Evolutionary conservation across 495 filamentous ascomycete species (phyloP), one percentile per base, ranked within the genome.

Genomic region (Amphirosellinia nigrospora): DNA sequence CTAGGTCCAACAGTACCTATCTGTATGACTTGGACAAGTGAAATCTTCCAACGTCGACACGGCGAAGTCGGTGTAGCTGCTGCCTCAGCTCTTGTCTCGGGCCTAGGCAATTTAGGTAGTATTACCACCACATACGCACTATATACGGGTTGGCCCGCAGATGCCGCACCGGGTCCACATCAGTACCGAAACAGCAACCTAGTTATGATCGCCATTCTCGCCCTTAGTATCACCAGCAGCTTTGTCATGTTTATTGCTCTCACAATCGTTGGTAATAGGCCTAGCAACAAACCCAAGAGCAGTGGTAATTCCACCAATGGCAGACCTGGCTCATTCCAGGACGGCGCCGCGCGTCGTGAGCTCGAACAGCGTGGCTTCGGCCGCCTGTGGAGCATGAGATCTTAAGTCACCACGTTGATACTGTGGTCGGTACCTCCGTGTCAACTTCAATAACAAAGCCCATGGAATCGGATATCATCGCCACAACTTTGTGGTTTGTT

Each of bases 11-110:
- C 94, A 3, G 94, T 97, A 3, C 94, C 94, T 48, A 93, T 93
- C 77, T 93, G 90, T 75, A 97, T 97, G 93, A 90, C 93, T 66
- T 97, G 94, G 94, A 94, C 94, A 8, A 91, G 88, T 69, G 92
- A 96, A 79, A 91, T 96, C 69, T 97, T 97, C 84, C 94, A 97
- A 78, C 88, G 85, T 23, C 90, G 94, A 4, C 93, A 97, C 74
- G 92, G 94, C 38, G 94, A 97, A 80, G 93, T 97, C 41, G 94
- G 94, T 64, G 94, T 97, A 4, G 94, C 94, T n/a, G 91, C 94
- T 48, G 93, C 94, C 1, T 89, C 91, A 1, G 94, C 94, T 3
- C 82, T 96, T 4, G 94, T 97, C 15, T 94, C 92, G 0, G 94
- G 94, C 0, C 86, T 94, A 55, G 94, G 94, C 0, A 97, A 97